A percentile compares a stretch with the other conserved stretches of the same genome.
Conservation (phyloP, 805 yeast genomes). For the Zygosaccharomyces pseudorouxii region DNA sequence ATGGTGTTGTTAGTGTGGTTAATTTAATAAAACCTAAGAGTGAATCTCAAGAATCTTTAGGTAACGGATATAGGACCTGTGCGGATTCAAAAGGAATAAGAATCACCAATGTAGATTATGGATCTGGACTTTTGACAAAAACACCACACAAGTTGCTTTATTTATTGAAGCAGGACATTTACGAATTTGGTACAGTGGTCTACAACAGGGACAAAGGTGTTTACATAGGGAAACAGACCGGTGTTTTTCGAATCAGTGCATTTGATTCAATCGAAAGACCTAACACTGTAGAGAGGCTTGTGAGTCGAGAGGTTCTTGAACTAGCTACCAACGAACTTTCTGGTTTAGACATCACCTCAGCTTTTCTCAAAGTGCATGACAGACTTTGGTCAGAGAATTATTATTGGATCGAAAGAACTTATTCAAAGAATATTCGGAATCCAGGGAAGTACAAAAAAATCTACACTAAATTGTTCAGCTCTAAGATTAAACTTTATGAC, state of each 20-base stretch:
- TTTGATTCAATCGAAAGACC: conserved; percentile 87
- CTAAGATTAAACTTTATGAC: conserved; percentile 68
- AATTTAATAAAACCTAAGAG: conserved; percentile 67
- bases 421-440: conserved; percentile 42
- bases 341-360: conserved; percentile 38
- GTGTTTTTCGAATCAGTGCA: conserved; percentile 85
- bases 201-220: conserved; percentile 59
- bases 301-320: conserved; percentile 62
- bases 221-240: conserved; percentile 75
- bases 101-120: conserved; percentile 37
- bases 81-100: conserved; percentile 36
- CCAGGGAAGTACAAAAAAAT: conserved; percentile 28
- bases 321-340: conserved; percentile 41
- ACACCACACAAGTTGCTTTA: conserved; percentile 43
- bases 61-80: conserved; percentile 56
- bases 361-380: conserved; percentile 63
- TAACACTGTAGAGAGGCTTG: conserved; percentile 63
- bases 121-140: conserved; percentile 36
- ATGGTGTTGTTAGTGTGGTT: conserved; percentile 80
- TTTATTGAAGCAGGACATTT: conserved; percentile 56
- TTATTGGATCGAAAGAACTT: conserved; percentile 74
- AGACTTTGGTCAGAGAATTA: conserved; percentile 92
- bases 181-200: conserved; percentile 79
- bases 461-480: conserved; percentile 27
- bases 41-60: conserved; percentile 61